Evolutionary conservation across 805 yeast genomes (phyloP).

Genomic region (Candida boidinii): DNA sequence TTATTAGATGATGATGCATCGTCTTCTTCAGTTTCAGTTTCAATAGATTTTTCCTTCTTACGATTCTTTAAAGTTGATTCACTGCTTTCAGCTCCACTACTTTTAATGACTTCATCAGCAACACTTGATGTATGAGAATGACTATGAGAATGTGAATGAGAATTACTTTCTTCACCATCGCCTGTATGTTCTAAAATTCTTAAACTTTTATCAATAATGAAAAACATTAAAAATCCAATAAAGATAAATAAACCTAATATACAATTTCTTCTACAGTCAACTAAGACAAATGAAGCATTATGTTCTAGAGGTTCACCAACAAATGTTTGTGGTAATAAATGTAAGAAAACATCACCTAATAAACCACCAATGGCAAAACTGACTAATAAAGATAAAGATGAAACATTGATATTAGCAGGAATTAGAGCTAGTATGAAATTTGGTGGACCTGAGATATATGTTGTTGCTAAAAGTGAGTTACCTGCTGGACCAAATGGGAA

Average conservation of each 20-base stretch:
- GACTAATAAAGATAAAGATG: slow-evolving; percentile 44
- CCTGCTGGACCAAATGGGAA: slow-evolving; percentile 51
- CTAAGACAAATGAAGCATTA: slow-evolving; percentile 35
- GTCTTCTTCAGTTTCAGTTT: slow-evolving; percentile 14
- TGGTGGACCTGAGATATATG: slow-evolving; percentile 60
- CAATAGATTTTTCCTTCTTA: slow-evolving; percentile 9
- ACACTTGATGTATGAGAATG: slow-evolving; percentile 15
- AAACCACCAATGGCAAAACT: slow-evolving; percentile 73
- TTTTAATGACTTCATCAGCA: too few relatives aligned
- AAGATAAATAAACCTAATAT: slow-evolving; percentile 48
- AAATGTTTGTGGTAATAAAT: slow-evolving; percentile 62
- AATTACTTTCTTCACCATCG: slow-evolving; percentile 23
- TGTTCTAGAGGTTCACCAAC: slow-evolving; percentile 40
- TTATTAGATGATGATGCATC: slow-evolving; percentile 7
- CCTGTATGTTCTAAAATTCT: slow-evolving; percentile 37
- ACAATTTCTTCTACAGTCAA: slow-evolving; percentile 41
- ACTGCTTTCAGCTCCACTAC: too few relatives aligned
- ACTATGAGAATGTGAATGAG: slow-evolving; percentile 35
- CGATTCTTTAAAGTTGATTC: slow-evolving; percentile 11
- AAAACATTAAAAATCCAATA: slow-evolving; percentile 51
- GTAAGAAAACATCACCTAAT: slow-evolving; percentile 67
- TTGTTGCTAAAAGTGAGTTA: slow-evolving; percentile 56
- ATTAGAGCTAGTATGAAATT: slow-evolving; percentile 45
- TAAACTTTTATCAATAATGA: slow-evolving; percentile 53
- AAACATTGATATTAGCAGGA: slow-evolving; percentile 47